A percentile compares a stretch with the other conserved stretches of the same genome.
phyloP scores from a whole-genome alignment of 192 early-diverging fungal genomes.

The Gryganskiella cystojenkinii region DNA sequence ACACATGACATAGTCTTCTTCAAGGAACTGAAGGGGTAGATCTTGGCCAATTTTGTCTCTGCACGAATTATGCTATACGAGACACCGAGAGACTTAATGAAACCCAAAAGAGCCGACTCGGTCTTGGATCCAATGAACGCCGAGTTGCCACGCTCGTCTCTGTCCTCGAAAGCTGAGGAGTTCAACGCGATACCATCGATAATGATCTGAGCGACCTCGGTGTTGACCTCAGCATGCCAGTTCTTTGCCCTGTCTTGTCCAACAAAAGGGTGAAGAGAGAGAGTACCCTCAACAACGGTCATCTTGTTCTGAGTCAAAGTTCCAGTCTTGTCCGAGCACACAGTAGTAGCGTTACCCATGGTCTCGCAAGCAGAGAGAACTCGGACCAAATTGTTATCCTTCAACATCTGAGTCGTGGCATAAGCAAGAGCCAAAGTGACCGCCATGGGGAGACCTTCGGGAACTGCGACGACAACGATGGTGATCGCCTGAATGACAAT shows the following conservation, averaged over 20 bases:
- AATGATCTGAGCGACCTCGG: slow-evolving; percentile 51
- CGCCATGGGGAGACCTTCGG: slow-evolving; percentile 89
- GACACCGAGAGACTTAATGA: slow-evolving; percentile 66
- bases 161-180: slow-evolving; percentile 78
- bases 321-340: slow-evolving; percentile 90
- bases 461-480: slow-evolving; percentile 84
- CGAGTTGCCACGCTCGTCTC: slow-evolving; percentile 66
- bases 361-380: slow-evolving; percentile 85
- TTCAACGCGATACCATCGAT: slow-evolving; percentile 74
- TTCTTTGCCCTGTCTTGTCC: slow-evolving; percentile 48
- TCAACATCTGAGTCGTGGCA: slow-evolving; percentile 83
- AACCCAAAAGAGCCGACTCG: slow-evolving; percentile 78
- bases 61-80: slow-evolving; percentile 65
- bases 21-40: slow-evolving; percentile 89
- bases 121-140: slow-evolving; percentile 84
- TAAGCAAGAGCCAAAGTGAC: slow-evolving; percentile 86
- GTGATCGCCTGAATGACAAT: slow-evolving; percentile 85
- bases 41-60: slow-evolving; percentile 60
- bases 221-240: slow-evolving; percentile 60
- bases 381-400: slow-evolving; percentile 83
- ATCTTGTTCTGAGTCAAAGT: slow-evolving; percentile 87
- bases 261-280: slow-evolving; percentile 59
- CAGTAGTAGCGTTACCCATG: slow-evolving; percentile 84
- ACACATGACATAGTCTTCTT: slow-evolving; percentile 90
- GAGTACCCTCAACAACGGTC: slow-evolving; percentile 73